phyloP scores from a whole-genome alignment of 106 monocot species.

The Acorus calamus region DNA sequence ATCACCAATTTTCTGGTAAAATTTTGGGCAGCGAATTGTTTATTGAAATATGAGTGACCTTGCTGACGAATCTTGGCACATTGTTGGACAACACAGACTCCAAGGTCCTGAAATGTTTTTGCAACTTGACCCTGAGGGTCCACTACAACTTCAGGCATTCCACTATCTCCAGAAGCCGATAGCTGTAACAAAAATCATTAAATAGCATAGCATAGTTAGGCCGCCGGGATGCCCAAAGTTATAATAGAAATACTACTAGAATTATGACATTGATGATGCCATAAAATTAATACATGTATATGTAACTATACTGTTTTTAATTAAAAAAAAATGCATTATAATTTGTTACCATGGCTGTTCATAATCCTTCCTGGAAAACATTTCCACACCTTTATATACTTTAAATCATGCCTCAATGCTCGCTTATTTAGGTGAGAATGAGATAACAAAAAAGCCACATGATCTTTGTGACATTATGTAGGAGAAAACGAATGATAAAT shows the following conservation, averaged over 20 bases:
- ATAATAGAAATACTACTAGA: neutral
- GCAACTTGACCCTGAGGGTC: constrained; percentile 90
- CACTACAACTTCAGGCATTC: constrained; percentile 74
- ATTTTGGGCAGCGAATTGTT: too few species aligned
- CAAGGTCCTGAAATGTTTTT: constrained; percentile 83
- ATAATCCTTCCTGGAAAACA: too few species aligned
- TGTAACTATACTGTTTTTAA: neutral
- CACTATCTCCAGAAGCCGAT: constrained; percentile 89
- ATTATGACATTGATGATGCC: neutral
- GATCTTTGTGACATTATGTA: too few species aligned
- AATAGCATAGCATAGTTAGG: too few species aligned
- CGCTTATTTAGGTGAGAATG: too few species aligned
- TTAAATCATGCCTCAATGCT: too few species aligned
- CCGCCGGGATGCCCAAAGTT: neutral
- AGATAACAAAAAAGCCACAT: too few species aligned
- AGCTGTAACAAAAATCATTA: constrained; percentile 35
- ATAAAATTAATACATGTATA: neutral
- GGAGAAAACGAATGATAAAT: too few species aligned
- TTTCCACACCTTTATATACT: too few species aligned
- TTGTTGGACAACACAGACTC: constrained; percentile 95
- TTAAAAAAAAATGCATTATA: too few species aligned
- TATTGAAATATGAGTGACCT: constrained; percentile 28
- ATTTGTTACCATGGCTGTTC: too few species aligned
- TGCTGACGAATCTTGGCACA: constrained; percentile 97
- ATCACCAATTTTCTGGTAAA: too few species aligned